These are phyloP conservation scores for Peniophora sp. DNA, from an alignment of 1,284 basidiomycete species.

Conservation along the genomic window DNA sequence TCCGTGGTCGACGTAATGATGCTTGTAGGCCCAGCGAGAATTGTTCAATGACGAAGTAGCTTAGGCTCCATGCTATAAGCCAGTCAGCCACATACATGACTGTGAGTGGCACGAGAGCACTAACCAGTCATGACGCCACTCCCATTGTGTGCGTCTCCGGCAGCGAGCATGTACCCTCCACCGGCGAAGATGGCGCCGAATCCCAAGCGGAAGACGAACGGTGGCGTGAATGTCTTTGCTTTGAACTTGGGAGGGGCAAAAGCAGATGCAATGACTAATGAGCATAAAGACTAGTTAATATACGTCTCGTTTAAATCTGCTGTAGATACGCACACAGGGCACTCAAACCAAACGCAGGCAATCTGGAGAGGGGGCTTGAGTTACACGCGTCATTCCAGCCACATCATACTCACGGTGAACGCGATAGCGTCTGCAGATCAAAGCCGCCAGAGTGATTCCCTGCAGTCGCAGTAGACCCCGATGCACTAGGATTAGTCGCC, in stretches of 20 bases:
- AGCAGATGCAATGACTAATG: conserved; percentile 27
- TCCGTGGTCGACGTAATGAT: conserved; percentile 25
- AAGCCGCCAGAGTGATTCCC: too few relatives aligned
- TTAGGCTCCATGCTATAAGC: conserved; percentile 36
- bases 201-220: conserved; percentile 32
- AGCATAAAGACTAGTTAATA: too few relatives aligned
- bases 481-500: too few relatives aligned
- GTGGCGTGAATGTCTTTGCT: conserved; percentile 25
- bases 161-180: conserved; percentile 31
- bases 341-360: too few relatives aligned
- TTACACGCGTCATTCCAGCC: too few relatives aligned
- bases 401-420: too few relatives aligned
- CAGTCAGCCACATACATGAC: not conserved
- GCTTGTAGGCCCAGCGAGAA: conserved; percentile 17
- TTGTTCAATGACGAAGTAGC: conserved; percentile 33
- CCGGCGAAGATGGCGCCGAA: conserved; percentile 38
- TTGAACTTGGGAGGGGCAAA: conserved; percentile 24
- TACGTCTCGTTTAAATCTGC: too few relatives aligned
- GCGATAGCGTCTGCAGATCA: too few relatives aligned
- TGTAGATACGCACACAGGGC: too few relatives aligned
- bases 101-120: conserved; percentile 1
- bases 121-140: conserved; percentile 36
- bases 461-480: too few relatives aligned
- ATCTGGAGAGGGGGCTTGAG: too few relatives aligned
- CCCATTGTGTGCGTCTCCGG: conserved; percentile 36